A percentile compares a stretch with the other conserved stretches of the same genome.
Conservation (phyloP, 345 rosid genomes). For the Microthlaspi erraticum region DNA sequence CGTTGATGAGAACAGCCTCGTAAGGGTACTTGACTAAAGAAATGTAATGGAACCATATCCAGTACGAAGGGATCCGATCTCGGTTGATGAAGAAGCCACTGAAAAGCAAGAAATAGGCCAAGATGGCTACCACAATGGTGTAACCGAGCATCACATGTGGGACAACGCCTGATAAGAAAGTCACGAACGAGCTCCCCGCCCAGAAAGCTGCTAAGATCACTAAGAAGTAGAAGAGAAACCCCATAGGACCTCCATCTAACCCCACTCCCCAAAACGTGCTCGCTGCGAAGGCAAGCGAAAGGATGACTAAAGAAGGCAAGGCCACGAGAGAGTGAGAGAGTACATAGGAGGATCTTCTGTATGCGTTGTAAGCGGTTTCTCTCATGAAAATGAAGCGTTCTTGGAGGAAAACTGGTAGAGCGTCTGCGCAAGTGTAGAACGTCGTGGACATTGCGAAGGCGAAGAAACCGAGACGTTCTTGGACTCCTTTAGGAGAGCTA, state of each 20-base stretch:
- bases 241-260: conserved; percentile 52
- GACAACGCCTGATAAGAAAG: conserved; percentile 55
- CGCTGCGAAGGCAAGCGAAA: conserved; percentile 49
- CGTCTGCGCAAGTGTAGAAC: conserved; percentile 55
- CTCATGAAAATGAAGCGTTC: conserved; percentile 60
- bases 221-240: conserved; percentile 55
- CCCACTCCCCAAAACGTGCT: conserved; percentile 65
- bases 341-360: conserved; percentile 57
- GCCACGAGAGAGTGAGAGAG: conserved; percentile 56
- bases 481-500: conserved; percentile 50
- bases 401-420: conserved; percentile 59
- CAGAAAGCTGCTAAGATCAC: conserved; percentile 52
- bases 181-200: conserved; percentile 47
- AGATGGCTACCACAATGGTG: conserved; percentile 57
- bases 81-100: conserved; percentile 48
- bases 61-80: conserved; percentile 46
- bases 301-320: conserved; percentile 51
- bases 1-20: conserved; percentile 47
- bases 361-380: conserved; percentile 62
- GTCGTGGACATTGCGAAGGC: conserved; percentile 55
- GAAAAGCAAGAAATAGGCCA: conserved; percentile 54
- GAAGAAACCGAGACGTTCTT: conserved; percentile 54
- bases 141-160: conserved; percentile 55
- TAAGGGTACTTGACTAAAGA: conserved; percentile 50
- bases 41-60: conserved; percentile 54